phyloP scores from a whole-genome alignment of 2,329 filamentous ascomycete species.

The Pochonia chlamydosporia region DNA sequence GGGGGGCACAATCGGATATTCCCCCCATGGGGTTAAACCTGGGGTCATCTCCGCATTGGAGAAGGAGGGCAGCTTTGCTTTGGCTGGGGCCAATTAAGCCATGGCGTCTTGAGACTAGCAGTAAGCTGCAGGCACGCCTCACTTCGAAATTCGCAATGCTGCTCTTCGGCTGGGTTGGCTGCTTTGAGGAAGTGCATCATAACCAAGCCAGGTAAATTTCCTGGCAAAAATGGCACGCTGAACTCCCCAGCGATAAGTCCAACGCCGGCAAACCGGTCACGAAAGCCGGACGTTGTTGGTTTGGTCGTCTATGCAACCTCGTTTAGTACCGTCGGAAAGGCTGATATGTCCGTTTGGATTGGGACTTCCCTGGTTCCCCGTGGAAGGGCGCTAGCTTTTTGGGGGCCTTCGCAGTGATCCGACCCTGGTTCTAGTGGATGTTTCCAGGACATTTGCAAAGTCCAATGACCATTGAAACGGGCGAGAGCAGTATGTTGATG shows the following conservation, averaged over 20 bases:
- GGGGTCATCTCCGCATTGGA: conserved; percentile 34
- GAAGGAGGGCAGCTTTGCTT: conserved; percentile 15
- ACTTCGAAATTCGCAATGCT: neutral
- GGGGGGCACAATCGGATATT: conserved; percentile 2
- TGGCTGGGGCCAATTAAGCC: neutral
- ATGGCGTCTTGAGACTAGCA: neutral
- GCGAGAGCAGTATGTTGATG: too few species aligned
- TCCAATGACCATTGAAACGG: too few species aligned
- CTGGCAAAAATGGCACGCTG: neutral
- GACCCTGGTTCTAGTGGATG: too few species aligned
- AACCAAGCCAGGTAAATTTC: neutral
- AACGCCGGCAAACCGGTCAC: neutral
- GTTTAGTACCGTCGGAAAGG: neutral
- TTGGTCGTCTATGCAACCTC: neutral
- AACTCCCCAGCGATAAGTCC: neutral
- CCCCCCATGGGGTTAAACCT: conserved; percentile 13
- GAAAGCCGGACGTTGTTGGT: neutral
- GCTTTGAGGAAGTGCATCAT: neutral
- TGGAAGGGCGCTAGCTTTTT: neutral
- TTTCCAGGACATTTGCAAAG: too few species aligned
- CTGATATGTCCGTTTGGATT: neutral
- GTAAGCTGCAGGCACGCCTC: neutral
- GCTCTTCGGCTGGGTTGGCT: neutral
- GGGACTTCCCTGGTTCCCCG: neutral
- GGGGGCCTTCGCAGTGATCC: too few species aligned